phyloP scores from a whole-genome alignment of 108 stramenopile genomes.

The Skeletonema tropicum region DNA sequence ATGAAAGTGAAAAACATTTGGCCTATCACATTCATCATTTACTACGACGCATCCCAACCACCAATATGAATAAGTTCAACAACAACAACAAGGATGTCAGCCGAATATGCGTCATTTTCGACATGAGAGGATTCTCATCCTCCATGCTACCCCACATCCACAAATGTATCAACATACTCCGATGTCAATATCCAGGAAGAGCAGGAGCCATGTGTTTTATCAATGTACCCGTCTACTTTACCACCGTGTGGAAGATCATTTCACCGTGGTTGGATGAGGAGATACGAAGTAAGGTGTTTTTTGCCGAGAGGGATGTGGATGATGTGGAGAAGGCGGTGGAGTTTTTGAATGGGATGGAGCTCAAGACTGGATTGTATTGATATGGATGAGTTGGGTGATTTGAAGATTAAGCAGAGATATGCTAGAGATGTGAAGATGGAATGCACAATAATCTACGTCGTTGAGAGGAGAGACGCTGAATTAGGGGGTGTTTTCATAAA shows the following conservation, averaged over 20 bases:
- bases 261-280: slow-evolving; percentile 13
- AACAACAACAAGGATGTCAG: neutral
- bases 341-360: slow-evolving; percentile 10
- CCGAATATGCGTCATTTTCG: slow-evolving; percentile 9
- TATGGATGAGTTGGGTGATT: too few relatives aligned
- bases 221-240: neutral
- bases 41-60: neutral
- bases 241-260: slow-evolving; percentile 4
- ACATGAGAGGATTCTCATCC: slow-evolving; percentile 4
- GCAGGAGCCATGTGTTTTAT: slow-evolving; percentile 14
- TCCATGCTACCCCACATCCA: slow-evolving; percentile 5
- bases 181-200: slow-evolving; percentile 7
- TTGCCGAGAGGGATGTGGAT: neutral
- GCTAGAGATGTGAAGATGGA: too few relatives aligned
- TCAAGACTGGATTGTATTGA: neutral
- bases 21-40: slow-evolving; percentile 12
- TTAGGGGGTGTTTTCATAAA: too few relatives aligned
- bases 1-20: slow-evolving; percentile 6
- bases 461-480: too few relatives aligned
- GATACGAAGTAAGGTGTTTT: slow-evolving; percentile 5
- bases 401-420: too few relatives aligned
- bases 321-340: slow-evolving; percentile 1
- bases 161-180: slow-evolving; percentile 7
- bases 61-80: too few relatives aligned
- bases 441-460: too few relatives aligned